Evolutionary conservation across 257 asterid species (phyloP).

Genomic region (Salvia miltiorrhiza): DNA sequence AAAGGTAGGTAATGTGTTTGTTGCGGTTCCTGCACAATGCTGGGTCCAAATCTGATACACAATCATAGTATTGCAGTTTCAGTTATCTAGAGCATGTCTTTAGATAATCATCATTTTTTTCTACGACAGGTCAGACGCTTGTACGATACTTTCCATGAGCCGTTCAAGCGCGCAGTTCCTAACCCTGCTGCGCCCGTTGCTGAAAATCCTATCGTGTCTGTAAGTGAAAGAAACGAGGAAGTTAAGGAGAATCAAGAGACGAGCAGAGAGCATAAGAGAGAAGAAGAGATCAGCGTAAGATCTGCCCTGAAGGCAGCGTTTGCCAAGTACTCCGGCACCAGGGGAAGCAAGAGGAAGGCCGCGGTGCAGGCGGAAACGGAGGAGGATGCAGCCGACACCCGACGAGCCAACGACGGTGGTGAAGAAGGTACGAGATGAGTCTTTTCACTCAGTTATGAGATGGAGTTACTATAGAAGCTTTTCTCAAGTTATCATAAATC

Average conservation of each 20-base stretch:
- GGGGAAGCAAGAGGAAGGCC: constrained; percentile 43
- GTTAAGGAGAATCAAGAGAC: constrained; percentile 35
- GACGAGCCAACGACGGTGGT: constrained; percentile 20
- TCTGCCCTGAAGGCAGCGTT: constrained; percentile 79
- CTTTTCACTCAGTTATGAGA: neutral
- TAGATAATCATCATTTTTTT: neutral
- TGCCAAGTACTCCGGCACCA: constrained; percentile 56
- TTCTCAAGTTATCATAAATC: neutral
- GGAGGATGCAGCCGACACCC: constrained; percentile 23
- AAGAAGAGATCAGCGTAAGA: constrained; percentile 52
- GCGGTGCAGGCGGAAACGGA: constrained; percentile 27
- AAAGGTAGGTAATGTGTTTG: constrained; percentile 50
- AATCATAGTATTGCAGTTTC: neutral
- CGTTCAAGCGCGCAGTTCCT: constrained; percentile 77
- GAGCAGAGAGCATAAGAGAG: constrained; percentile 53
- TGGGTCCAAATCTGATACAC: neutral
- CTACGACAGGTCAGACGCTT: constrained; percentile 70
- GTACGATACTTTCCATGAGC: constrained; percentile 87
- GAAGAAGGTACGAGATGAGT: constrained; percentile 22
- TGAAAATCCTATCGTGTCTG: constrained; percentile 37
- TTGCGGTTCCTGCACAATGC: neutral
- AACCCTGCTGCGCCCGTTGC: constrained; percentile 26
- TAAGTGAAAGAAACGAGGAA: constrained; percentile 35
- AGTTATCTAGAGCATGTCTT: neutral
- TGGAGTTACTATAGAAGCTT: neutral